phyloP scores from a whole-genome alignment of 805 yeast genomes.

The Candida broadrunensis region DNA sequence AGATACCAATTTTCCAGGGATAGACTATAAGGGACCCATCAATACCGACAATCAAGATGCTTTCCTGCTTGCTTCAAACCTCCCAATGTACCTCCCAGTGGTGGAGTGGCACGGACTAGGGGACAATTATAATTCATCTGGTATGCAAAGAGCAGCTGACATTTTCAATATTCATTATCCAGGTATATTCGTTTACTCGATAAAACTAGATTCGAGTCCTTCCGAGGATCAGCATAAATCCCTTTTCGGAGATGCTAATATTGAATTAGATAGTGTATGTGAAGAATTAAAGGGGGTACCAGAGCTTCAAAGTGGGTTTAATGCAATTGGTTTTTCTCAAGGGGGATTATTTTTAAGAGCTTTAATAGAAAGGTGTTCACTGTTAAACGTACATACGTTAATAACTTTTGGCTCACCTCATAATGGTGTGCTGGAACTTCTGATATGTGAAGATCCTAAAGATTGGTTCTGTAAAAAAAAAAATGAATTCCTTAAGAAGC shows the following conservation, averaged over 20 bases:
- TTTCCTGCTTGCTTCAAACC: too few relatives aligned
- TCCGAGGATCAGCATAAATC: conserved; percentile 53
- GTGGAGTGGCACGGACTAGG: conserved; percentile 88
- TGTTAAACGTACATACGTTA: conserved; percentile 41
- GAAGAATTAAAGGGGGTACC: conserved; percentile 45
- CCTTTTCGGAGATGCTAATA: conserved; percentile 56
- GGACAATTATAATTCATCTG: conserved; percentile 62
- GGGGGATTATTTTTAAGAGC: conserved; percentile 81
- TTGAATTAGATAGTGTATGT: conserved; percentile 55
- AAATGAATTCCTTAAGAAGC: conserved; percentile 53
- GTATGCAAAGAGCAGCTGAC: conserved; percentile 47
- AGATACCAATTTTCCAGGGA: too few relatives aligned
- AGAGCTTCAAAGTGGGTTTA: conserved; percentile 54
- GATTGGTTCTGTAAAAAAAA: conserved; percentile 61
- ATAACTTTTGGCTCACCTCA: conserved; percentile 83
- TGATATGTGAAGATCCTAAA: conserved; percentile 45
- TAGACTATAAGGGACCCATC: too few relatives aligned
- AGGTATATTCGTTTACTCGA: conserved; percentile 49
- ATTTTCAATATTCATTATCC: conserved; percentile 47
- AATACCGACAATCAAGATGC: too few relatives aligned
- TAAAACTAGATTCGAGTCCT: conserved; percentile 49
- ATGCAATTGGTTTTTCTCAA: conserved; percentile 77
- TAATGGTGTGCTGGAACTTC: conserved; percentile 68
- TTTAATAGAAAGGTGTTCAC: conserved; percentile 56
- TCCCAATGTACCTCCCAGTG: conserved; percentile 37